Base-by-base conservation (phyloP, 305 asterid species). In the Fraxinus greggii region DNA sequence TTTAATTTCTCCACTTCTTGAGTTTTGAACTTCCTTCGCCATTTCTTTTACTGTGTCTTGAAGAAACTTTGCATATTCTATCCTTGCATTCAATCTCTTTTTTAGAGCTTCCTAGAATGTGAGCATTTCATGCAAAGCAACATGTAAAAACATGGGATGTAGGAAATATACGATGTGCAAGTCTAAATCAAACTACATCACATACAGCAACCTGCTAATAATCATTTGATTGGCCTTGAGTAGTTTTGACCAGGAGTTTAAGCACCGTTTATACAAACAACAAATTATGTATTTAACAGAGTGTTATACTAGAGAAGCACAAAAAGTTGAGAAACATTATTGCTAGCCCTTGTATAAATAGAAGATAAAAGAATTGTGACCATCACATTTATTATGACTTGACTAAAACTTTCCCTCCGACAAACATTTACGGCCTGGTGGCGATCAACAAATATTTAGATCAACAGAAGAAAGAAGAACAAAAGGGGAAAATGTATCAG, bases 11-110 rank as follows among this genome's bases (percentile, higher is more conserved):
- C 98, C 99, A 85, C 98, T 95, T 85, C 99, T 91, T 19, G 98
- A 88, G 89, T 86, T 92, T 88, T 95, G 94, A 84, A 95, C 97
- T 90, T 95, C 98, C 86, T 92, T 92, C n/a, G 99, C 99, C 99
- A 95, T 93, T 89, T 95, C 99, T 86, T 92, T 95, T 61, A 94
- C 99, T 65, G 99, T 95, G n/a, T 94, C 99, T 86, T 95, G 99
- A 82, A 95, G 97, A 90, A 95, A 95, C 91, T 94, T 93, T 0
- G 99, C 98, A 90, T 95, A 95, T 86, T 92, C 97, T 80, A 95
- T 95, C 90, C 98, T 92, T 32, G 99, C 98, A 79, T 86, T 92
- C 76, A 95, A 87, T 89, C 86, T 93, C 92, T 90, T 93, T 87
- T 92, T 91, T 83, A 95, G 83, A 75, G 97, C 98, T 87, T 95